Base-by-base conservation (phyloP, 2,329 filamentous ascomycete genomes). In the Neofusicoccum sp. region DNA sequence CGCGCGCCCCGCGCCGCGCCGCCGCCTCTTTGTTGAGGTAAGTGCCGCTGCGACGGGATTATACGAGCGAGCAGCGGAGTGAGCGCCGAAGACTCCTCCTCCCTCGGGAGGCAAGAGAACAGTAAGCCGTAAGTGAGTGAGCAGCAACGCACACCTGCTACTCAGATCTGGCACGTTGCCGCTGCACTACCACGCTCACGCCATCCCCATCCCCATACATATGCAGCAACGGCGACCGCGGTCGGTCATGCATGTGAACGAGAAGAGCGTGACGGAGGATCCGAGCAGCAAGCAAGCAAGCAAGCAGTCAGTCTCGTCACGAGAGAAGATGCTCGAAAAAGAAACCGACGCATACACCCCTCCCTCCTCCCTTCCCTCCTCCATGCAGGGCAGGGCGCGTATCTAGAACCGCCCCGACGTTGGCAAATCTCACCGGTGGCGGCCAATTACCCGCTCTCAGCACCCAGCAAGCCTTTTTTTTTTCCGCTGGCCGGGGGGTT, bases 151-250 rank as follows among this genome's bases (percentile, higher is more conserved):
- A 31, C 28, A 33, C 34, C n/a, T 36, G 39, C 11, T 29, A 45
- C 54, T 58, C 22, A 22, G 22, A 22, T 22, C 22, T 45, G 54
- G 31, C 54, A 45, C 41, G 43, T 58, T 37, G 43, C 54, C 29
- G 54, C 43, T 58, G 54, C 54, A 28, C 45, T 36, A 7, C 54
- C 22, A 44, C 41, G 11, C 39, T 58, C 54, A 45, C 54, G 54
- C 54, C 54, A 58, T 41, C 31, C 37, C 54, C 54, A 58, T 41
- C 31, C 37, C 12, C 22, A 41, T 36, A n/a, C 6, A 16, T 22
- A 12, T 4, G 7, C 52, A 12, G 7, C 33, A 37, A 12, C n/a
- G 14, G 36, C 12, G 6, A 11, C 11, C 50, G 41, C 14, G 6
- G 11, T 45, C 29, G 12, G 45, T n/a, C 39, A 12, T 58, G 54